A percentile compares a stretch with the other conserved stretches of the same genome.
These are phyloP conservation scores for Dendrobium huoshanense DNA, from an alignment of 106 monocot species.

Conservation along the genomic window DNA sequence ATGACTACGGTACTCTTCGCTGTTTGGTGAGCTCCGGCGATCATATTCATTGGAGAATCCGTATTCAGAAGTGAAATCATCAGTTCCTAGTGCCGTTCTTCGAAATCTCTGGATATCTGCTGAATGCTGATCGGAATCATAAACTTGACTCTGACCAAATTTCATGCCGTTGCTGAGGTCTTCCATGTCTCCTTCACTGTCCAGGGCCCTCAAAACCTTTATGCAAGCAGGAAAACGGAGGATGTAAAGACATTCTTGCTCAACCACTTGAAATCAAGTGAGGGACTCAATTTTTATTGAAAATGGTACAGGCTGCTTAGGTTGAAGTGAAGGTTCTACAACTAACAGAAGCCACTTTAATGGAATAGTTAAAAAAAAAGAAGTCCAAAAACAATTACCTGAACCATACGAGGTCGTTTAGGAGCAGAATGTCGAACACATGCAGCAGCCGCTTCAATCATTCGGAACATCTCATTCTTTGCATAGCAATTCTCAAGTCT, in stretches of 20 bases:
- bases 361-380: not conserved
- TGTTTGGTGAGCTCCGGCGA: conserved; percentile 12
- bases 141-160: conserved; percentile 30
- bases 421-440: conserved; percentile 63
- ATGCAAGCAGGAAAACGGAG: not conserved
- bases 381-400: not conserved
- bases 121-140: conserved; percentile 15
- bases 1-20: conserved; percentile 11
- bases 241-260: not conserved
- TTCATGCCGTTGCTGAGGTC: conserved; percentile 35
- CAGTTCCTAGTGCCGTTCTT: conserved; percentile 19
- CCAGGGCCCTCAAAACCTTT: conserved; percentile 32
- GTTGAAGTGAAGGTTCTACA: not conserved
- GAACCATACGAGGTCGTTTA: conserved; percentile 46
- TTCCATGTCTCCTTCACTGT: conserved; percentile 20
- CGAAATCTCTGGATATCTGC: conserved; percentile 26
- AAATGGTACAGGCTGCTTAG: not conserved
- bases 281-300: not conserved
- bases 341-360: not conserved
- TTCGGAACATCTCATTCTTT: conserved; percentile 36
- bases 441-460: conserved; percentile 59
- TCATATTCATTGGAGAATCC: conserved; percentile 13
- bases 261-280: not conserved
- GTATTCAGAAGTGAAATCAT: conserved; percentile 7
- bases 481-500: conserved; percentile 39